Percentiles rank a stretch among this genome's conserved stretches.
Conservation (phyloP, 257 asterid species). For the Fraxinus cuspidata region DNA sequence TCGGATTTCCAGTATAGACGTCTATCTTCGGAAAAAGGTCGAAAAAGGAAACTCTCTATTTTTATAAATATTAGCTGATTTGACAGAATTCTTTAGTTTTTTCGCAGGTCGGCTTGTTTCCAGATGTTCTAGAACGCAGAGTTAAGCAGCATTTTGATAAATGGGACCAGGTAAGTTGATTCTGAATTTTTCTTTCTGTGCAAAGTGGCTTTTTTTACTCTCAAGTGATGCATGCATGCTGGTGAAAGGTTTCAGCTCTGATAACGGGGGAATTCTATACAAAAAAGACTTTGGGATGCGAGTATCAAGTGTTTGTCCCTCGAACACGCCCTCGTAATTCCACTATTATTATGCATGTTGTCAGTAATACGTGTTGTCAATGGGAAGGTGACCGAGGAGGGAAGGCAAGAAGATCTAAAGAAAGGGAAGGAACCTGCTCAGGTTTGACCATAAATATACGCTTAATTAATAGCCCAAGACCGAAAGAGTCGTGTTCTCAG, state of each 20-base stretch:
- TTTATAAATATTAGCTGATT: constrained; percentile 7
- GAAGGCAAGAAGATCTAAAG: constrained; percentile 75
- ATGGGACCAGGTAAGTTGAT: constrained; percentile 75
- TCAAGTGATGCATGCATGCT: constrained; percentile 47
- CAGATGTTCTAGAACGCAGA: constrained; percentile 77
- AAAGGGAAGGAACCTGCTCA: constrained; percentile 93
- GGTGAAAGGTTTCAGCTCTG: constrained; percentile 94
- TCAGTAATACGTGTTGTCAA: constrained; percentile 26
- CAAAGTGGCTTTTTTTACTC: constrained; percentile 28
- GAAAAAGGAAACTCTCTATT: constrained; percentile 2
- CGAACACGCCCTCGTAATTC: constrained; percentile 3
- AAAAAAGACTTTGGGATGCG: constrained; percentile 86
- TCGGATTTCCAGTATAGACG: constrained; percentile 34
- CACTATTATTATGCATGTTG: constrained; percentile 3
- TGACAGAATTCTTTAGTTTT: constrained; percentile 20
- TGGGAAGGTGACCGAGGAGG: constrained; percentile 93
- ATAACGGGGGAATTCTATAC: constrained; percentile 93
- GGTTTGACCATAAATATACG: constrained; percentile 35
- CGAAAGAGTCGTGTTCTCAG: not conserved
- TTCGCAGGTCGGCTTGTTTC: constrained; percentile 87
- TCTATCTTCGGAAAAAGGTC: constrained; percentile 77
- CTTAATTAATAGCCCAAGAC: not conserved
- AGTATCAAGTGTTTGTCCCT: constrained; percentile 57
- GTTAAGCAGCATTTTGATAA: constrained; percentile 78
- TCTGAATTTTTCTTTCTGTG: constrained; percentile 30